These are phyloP conservation scores for Elaeis oleifera DNA, from an alignment of 202 grass and related monocot species.

Conservation along the genomic window DNA sequence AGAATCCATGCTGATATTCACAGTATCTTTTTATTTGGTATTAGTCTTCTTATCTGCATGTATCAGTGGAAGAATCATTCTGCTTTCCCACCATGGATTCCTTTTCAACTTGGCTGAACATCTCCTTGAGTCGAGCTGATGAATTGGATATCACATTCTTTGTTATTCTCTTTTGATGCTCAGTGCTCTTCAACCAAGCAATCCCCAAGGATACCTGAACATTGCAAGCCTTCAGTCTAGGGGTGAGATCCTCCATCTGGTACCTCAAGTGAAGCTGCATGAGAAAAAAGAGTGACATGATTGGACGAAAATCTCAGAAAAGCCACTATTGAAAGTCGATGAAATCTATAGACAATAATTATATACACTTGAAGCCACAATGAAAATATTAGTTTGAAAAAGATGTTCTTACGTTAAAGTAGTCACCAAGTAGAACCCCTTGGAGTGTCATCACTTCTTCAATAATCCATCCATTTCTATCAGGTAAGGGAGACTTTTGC, in stretches of 20 bases:
- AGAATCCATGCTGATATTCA: background rate
- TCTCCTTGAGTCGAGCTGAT: constrained; percentile 59
- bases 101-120: constrained; percentile 60
- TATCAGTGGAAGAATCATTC: background rate
- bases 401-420: constrained; percentile 64
- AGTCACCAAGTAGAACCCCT: constrained; percentile 63
- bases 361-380: too few species aligned
- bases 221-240: constrained; percentile 42
- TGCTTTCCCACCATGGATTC: constrained; percentile 36
- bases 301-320: background rate
- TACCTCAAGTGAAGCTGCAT: constrained; percentile 76
- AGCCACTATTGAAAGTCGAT: background rate
- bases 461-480: constrained; percentile 78
- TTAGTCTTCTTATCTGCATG: too few species aligned
- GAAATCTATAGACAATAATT: background rate
- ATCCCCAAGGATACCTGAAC: constrained; percentile 59
- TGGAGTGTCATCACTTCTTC: constrained; percentile 84
- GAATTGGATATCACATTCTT: constrained; percentile 45
- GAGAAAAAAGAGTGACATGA: constrained; percentile 14
- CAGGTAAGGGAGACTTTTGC: constrained; percentile 59
- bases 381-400: background rate
- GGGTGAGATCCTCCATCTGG: constrained; percentile 41
- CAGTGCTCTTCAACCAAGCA: constrained; percentile 73
- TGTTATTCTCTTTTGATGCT: constrained; percentile 61
- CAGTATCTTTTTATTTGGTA: background rate